Percentiles rank a stretch among this genome's conserved stretches.
These are phyloP conservation scores for Cercospora beticola DNA, from an alignment of 2,329 filamentous ascomycete species.

Conservation along the genomic window DNA sequence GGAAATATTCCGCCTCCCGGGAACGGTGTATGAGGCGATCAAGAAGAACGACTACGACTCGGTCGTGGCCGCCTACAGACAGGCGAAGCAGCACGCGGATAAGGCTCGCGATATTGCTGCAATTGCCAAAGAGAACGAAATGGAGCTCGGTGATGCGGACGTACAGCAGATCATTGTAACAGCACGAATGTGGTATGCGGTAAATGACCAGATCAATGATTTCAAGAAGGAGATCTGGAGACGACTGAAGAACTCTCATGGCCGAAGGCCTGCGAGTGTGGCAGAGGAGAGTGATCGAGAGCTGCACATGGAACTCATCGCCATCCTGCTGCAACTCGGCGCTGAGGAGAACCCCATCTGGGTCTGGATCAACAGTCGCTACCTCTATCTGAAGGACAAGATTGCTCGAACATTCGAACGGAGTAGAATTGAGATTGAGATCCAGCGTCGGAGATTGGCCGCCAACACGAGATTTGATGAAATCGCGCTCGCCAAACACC, in stretches of 20 bases:
- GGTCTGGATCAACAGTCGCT: conserved; percentile 89
- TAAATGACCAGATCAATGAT: conserved; percentile 77
- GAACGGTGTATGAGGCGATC: conserved; percentile 76
- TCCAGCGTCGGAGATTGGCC: conserved; percentile 77
- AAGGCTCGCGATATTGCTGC: conserved; percentile 70
- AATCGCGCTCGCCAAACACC: conserved; percentile 69
- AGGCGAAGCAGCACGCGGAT: conserved; percentile 77
- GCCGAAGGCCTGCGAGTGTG: conserved; percentile 29
- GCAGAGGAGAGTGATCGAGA: conserved; percentile 54
- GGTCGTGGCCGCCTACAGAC: conserved; percentile 80
- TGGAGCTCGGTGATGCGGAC: conserved; percentile 67
- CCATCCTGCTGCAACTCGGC: conserved; percentile 84
- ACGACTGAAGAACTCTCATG: conserved; percentile 53
- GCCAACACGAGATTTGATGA: conserved; percentile 69
- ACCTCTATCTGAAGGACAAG: conserved; percentile 83
- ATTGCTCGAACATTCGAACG: conserved; percentile 78
- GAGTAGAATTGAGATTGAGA: conserved; percentile 88
- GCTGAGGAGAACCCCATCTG: conserved; percentile 96
- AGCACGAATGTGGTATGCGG: conserved; percentile 91
- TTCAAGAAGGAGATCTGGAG: conserved; percentile 93
- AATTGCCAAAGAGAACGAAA: conserved; percentile 50
- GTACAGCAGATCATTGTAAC: conserved; percentile 85
- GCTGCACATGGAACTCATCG: conserved; percentile 90
- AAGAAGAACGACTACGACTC: conserved; percentile 87
- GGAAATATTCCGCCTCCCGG: conserved; percentile 77